Evolutionary conservation across 31 red algal species (phyloP).

Genomic region (Odonthalia washingtoniensis): DNA sequence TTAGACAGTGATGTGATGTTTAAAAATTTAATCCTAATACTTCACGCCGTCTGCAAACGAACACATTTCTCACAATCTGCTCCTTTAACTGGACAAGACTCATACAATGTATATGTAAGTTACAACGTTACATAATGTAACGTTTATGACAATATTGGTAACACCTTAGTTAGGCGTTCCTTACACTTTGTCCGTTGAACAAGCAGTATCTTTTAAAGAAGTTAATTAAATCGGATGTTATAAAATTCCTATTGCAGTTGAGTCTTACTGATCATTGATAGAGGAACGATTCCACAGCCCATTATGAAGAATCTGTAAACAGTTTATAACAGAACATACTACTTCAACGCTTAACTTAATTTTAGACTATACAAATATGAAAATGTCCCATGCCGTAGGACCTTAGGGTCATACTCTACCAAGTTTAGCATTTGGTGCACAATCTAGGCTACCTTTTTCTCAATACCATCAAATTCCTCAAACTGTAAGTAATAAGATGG

Average conservation of each 20-base stretch:
- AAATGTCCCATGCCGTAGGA: neutral
- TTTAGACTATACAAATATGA: neutral
- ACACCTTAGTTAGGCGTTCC: neutral
- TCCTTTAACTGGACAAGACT: neutral
- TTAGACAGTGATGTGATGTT: neutral
- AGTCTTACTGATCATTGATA: neutral
- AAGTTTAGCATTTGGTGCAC: slow-evolving; percentile 5
- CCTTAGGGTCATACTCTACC: neutral
- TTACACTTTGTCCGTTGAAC: neutral
- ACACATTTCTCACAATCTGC: neutral
- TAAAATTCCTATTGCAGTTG: neutral
- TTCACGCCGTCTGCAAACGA: neutral
- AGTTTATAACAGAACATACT: neutral
- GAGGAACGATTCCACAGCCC: neutral
- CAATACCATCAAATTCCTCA: neutral
- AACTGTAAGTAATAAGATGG: neutral
- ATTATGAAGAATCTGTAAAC: neutral
- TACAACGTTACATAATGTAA: too few species aligned
- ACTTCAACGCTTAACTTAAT: neutral
- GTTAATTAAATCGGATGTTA: neutral
- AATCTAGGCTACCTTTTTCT: neutral
- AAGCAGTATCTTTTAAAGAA: neutral
- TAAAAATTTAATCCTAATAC: neutral
- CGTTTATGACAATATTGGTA: neutral
- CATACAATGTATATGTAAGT: neutral